Base-by-base conservation (phyloP, 2,329 filamentous ascomycete species). In the Cercospora janseana region DNA sequence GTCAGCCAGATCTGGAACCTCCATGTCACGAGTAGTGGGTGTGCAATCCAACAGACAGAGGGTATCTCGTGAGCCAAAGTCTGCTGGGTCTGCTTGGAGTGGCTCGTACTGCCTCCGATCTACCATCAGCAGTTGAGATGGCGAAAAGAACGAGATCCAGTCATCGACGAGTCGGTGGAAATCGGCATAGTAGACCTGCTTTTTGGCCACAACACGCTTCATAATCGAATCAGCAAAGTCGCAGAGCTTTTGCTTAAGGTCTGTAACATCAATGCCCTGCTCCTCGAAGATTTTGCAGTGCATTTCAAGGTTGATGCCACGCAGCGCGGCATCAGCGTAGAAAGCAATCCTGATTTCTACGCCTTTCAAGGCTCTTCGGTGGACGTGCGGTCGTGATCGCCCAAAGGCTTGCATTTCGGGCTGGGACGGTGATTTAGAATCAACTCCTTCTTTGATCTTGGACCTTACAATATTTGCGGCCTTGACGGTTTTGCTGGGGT, bases 81-180 rank as follows among this genome's bases (percentile, higher is more conserved):
- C 90, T 1, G 77, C 62, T 0, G 68, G 44, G 4, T 72, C 53
- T 2, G 80, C 77, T 18, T 72, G 67, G 12, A 95, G 72, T 0
- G 88, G 86, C 61, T 95, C 88, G 61, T 81, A 82, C 2, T 74
- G 70, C 12, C 90, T 82, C 1, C 79, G 76, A 66, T 95, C 88
- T 81, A 84, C 91, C 20, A 75, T 61, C 3, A 92, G 67, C 1
- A 54, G 44, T 7, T 56, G 56, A 3, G 61, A 49, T 3, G 40
- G 16, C 9, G 47, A 16, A 54, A 57, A 60, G 49, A 57, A 51
- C n/a, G 61, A 51, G 6, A 57, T 26, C 38, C 61, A 54, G 45
- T 63, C 56, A n/a, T 60, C 56, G 23, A 59, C 18, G 5, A 59
- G 37, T 32, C 43, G 40, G 23, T 26, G 9, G 32, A 34, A 45